Percentiles rank a stretch among this genome's conserved stretches.
Evolutionary conservation across 2,329 filamentous ascomycete genomes (phyloP).

Genomic region (Cercospora sp.): DNA sequence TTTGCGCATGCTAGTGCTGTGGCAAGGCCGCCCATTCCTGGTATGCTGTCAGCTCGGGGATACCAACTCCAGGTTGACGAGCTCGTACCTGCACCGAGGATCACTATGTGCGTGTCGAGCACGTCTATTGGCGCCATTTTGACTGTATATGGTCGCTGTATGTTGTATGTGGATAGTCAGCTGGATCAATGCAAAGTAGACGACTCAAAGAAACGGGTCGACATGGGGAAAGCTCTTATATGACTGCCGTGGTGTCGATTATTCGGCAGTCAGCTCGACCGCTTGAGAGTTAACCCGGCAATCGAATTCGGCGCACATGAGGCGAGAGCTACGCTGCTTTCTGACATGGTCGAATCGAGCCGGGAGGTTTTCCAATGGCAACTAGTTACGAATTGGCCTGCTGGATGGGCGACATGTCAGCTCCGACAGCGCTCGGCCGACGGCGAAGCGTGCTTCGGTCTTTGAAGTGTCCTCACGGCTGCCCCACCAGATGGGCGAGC

Average conservation of each 20-base stretch:
- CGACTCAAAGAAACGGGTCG: neutral
- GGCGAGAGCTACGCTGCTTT: conserved; percentile 12
- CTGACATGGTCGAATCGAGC: conserved; percentile 12
- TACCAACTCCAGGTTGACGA: neutral
- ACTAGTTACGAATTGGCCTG: conserved; percentile 21
- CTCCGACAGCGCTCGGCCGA: conserved; percentile 6
- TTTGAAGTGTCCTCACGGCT: neutral
- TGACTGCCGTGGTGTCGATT: neutral
- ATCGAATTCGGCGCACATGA: conserved; percentile 17
- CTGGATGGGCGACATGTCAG: neutral
- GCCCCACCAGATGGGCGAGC: neutral
- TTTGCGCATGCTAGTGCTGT: conserved; percentile 72
- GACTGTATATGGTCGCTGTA: neutral
- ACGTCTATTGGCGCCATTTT: conserved; percentile 38
- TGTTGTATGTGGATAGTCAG: neutral
- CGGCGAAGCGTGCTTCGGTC: neutral
- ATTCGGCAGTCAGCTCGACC: conserved; percentile 15
- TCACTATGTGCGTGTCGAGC: conserved; percentile 39
- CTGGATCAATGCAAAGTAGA: neutral
- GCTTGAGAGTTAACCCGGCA: conserved; percentile 19
- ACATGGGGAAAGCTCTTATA: neutral
- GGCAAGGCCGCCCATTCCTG: conserved; percentile 77
- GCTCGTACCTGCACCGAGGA: conserved; percentile 39
- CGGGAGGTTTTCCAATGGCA: conserved; percentile 14
- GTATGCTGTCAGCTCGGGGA: neutral